These are phyloP conservation scores for Suillus subalutaceus DNA, from an alignment of 768 basidiomycete species.

Conservation along the genomic window DNA sequence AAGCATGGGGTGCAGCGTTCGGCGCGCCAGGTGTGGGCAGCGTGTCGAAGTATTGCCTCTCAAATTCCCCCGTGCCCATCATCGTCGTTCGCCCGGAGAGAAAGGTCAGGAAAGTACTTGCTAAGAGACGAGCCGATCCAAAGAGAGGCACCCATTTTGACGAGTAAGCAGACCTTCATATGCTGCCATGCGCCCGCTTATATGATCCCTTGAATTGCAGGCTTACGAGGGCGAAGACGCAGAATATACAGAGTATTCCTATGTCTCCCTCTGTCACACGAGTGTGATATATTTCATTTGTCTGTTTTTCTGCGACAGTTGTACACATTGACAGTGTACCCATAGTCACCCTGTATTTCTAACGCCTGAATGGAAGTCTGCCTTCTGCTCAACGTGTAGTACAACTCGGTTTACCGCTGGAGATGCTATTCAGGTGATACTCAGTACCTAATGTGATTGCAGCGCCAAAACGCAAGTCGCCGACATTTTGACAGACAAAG, in stretches of 20 bases:
- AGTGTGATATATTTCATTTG: constrained; percentile 14
- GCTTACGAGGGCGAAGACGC: constrained; percentile 16
- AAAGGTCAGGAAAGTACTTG: constrained; percentile 81
- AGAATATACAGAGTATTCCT: constrained; percentile 18
- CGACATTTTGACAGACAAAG: neutral
- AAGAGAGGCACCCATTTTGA: constrained; percentile 87
- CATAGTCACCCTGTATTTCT: neutral
- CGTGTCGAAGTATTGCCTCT: constrained; percentile 75
- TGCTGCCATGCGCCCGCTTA: neutral
- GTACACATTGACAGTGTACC: neutral
- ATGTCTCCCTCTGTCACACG: constrained; percentile 18
- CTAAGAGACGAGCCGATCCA: constrained; percentile 86
- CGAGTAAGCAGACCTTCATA: constrained; percentile 39
- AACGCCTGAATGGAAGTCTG: neutral
- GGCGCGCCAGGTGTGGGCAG: constrained; percentile 61
- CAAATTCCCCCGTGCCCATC: constrained; percentile 93
- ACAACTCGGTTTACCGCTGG: neutral
- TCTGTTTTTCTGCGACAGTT: neutral
- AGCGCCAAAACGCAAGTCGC: neutral
- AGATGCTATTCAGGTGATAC: neutral
- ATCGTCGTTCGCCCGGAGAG: constrained; percentile 93
- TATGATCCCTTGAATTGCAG: constrained; percentile 15
- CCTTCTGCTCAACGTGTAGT: neutral
- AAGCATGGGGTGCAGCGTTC: constrained; percentile 54
- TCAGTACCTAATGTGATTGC: neutral